These are phyloP conservation scores for Trichocladium uniseriatum DNA, from an alignment of 495 filamentous ascomycete genomes.

Conservation along the genomic window DNA sequence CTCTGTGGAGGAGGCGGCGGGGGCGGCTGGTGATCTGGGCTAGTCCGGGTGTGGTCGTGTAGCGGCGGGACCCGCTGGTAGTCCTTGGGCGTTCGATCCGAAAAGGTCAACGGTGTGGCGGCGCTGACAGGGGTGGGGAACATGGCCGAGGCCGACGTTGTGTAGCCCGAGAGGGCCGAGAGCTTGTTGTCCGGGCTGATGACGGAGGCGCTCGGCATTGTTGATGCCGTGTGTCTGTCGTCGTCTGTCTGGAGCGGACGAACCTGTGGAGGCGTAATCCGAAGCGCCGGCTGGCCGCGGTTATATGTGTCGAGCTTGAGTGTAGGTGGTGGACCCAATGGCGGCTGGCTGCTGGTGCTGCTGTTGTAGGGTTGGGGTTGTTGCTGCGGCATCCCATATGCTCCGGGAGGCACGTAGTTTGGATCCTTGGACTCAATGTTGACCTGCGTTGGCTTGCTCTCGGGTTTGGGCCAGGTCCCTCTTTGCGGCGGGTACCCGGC, in stretches of 20 bases:
- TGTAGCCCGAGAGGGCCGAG: constrained; percentile 42
- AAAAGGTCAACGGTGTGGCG: constrained; percentile 33
- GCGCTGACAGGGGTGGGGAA: constrained; percentile 49
- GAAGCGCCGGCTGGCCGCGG: constrained; percentile 42
- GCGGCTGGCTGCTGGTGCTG: constrained; percentile 15
- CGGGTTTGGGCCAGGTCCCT: constrained; percentile 55
- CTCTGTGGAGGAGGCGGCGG: constrained; percentile 19
- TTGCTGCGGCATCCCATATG: constrained; percentile 46
- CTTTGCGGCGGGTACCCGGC: constrained; percentile 75
- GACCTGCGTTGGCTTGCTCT: constrained; percentile 53
- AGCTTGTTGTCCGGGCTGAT: constrained; percentile 47
- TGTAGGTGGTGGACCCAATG: constrained; percentile 21
- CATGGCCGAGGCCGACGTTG: constrained; percentile 26
- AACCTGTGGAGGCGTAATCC: constrained; percentile 48
- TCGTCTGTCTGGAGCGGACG: constrained; percentile 41
- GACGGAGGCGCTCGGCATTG: constrained; percentile 38
- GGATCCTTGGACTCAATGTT: constrained; percentile 79
- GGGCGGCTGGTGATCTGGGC: constrained; percentile 26
- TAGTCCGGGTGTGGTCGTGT: constrained; percentile 44
- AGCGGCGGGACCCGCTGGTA: constrained; percentile 47
- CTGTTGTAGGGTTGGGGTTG: constrained; percentile 20
- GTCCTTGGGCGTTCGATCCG: constrained; percentile 40
- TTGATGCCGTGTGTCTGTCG: constrained; percentile 39
- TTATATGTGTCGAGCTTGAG: constrained; percentile 46
- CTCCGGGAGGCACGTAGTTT: constrained; percentile 50